These are phyloP conservation scores for Phytopythium ostracodes DNA, from an alignment of 352 stramenopile genomes.

Conservation along the genomic window DNA sequence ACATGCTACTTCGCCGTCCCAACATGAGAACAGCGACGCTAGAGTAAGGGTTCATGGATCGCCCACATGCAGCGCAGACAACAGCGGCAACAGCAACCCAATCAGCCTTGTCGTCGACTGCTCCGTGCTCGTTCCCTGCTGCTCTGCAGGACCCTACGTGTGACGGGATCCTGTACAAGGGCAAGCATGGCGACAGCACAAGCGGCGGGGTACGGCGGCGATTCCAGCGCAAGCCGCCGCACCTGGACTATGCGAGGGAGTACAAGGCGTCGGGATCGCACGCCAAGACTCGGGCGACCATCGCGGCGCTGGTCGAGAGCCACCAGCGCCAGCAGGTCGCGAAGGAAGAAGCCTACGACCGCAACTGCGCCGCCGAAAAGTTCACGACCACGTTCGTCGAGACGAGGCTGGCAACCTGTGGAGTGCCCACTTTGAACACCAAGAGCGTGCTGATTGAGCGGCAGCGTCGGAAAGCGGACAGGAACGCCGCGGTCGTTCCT, in stretches of 20 bases:
- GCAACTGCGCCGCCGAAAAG: conserved; percentile 26
- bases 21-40: background rate
- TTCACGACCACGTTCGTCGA: conserved; percentile 56
- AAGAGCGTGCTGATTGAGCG: conserved; percentile 52
- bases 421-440: conserved; percentile 60
- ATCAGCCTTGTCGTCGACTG: background rate
- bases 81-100: background rate
- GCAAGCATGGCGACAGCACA: background rate
- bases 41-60: background rate
- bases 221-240: conserved; percentile 57
- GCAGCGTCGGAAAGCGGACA: conserved; percentile 25
- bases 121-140: conserved; percentile 19
- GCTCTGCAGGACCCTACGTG: conserved; percentile 22
- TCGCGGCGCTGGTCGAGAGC: conserved; percentile 42
- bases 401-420: conserved; percentile 55
- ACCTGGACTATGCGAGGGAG: conserved; percentile 49
- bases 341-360: conserved; percentile 50
- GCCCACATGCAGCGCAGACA: background rate
- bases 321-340: conserved; percentile 45
- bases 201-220: background rate
- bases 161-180: conserved; percentile 51
- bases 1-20: background rate
- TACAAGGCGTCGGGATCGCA: conserved; percentile 31
- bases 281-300: conserved; percentile 33
- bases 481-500: conserved; percentile 8